Evolutionary conservation across 108 stramenopile genomes (phyloP).

Genomic region (Nannochloropsis salina): DNA sequence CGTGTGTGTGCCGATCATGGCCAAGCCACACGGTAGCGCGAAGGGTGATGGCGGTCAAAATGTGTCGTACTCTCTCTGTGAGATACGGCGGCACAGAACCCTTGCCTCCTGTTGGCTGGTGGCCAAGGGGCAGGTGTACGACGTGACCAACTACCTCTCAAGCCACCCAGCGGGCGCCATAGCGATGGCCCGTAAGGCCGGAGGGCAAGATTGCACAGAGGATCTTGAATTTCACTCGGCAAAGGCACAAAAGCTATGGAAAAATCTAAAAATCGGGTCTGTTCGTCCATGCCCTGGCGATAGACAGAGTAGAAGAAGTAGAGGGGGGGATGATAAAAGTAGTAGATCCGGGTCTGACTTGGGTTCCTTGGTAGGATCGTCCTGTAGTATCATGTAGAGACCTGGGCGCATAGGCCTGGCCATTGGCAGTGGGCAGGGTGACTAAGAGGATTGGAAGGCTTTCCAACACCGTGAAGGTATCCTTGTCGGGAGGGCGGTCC

Average conservation of each 20-base stretch:
- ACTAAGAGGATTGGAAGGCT: too few relatives aligned
- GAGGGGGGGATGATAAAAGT: background rate
- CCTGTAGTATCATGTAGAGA: conserved; percentile 17
- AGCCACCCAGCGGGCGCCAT: background rate
- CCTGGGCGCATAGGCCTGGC: too few relatives aligned
- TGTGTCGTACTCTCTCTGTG: background rate
- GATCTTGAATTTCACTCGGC: background rate
- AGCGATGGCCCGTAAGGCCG: background rate
- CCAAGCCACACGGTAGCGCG: background rate
- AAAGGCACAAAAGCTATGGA: background rate
- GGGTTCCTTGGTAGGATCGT: background rate
- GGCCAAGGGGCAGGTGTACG: background rate
- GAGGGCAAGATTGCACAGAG: background rate
- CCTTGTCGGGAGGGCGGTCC: too few relatives aligned
- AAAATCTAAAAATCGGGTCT: background rate
- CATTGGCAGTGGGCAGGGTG: too few relatives aligned
- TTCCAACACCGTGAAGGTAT: too few relatives aligned
- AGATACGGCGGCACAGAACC: background rate
- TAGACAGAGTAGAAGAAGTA: background rate
- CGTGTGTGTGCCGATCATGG: background rate
- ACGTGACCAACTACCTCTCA: background rate
- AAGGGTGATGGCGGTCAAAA: background rate
- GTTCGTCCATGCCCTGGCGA: background rate
- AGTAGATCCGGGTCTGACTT: too few relatives aligned
- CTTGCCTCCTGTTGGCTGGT: background rate